Evolutionary conservation across 2,329 filamentous ascomycete genomes (phyloP).

Genomic region (Aureobasidium sp.): DNA sequence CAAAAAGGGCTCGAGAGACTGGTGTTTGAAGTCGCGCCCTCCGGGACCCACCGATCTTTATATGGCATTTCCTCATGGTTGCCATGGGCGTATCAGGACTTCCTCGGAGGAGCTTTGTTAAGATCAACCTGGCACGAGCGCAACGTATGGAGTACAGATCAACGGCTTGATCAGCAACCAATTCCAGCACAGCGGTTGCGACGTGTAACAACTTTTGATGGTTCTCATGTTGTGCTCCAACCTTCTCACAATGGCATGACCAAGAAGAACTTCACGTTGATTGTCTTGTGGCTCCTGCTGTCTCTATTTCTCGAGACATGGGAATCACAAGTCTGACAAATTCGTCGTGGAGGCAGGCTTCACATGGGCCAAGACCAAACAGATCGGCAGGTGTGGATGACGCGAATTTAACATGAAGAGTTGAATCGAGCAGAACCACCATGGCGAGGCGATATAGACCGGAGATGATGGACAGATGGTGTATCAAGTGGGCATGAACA

Average conservation of each 20-base stretch:
- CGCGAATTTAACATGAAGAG: not conserved
- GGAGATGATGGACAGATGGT: not conserved
- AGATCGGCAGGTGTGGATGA: not conserved
- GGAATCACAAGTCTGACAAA: not conserved
- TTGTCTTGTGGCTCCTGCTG: not conserved
- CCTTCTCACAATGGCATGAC: no score
- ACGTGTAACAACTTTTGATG: not conserved
- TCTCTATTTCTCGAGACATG: not conserved
- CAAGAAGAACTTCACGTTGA: not conserved
- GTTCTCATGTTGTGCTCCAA: no score
- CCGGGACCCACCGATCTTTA: not conserved
- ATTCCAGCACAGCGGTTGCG: not conserved
- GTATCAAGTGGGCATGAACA: not conserved
- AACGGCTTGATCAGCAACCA: not conserved
- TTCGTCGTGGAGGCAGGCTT: not conserved
- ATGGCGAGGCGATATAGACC: not conserved
- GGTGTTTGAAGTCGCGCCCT: not conserved
- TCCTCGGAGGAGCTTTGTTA: not conserved
- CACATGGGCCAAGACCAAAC: not conserved
- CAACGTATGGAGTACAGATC: not conserved
- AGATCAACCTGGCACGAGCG: constrained; percentile 6
- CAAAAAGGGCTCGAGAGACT: not conserved
- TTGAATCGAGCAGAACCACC: not conserved
- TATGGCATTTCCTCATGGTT: not conserved
- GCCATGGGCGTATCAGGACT: not conserved